Conservation (phyloP, 768 basidiomycete genomes). For the Collybia sordida region DNA sequence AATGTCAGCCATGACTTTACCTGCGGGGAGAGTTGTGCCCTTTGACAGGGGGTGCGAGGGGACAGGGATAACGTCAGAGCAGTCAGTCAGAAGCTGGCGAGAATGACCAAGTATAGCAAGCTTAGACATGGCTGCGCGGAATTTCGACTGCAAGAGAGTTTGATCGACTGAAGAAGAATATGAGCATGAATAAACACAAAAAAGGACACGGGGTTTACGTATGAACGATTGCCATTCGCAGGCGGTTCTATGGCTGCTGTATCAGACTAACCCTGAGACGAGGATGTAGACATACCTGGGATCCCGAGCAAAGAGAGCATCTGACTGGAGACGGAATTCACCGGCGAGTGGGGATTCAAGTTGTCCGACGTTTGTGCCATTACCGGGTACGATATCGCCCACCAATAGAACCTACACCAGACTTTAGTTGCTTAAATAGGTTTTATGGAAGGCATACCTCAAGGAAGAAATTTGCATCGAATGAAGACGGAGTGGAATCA, state of each 20-base stretch:
- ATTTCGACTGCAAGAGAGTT: conserved; percentile 19
- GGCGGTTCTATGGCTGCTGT: conserved; percentile 24
- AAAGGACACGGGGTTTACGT: conserved; percentile 13
- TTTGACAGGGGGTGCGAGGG: conserved; percentile 9
- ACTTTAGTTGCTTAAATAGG: background rate
- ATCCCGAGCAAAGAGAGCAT: conserved; percentile 23
- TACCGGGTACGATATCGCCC: conserved; percentile 25
- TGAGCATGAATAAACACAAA: background rate
- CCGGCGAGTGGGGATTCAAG: conserved; percentile 20
- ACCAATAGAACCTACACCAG: conserved; percentile 21
- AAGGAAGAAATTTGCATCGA: conserved; percentile 31
- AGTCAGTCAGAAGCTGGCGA: conserved; percentile 19
- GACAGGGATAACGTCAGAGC: conserved; percentile 25
- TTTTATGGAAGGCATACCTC: conserved; percentile 15
- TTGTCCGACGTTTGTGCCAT: conserved; percentile 20
- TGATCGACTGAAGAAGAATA: conserved; percentile 17
- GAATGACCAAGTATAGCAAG: conserved; percentile 27
- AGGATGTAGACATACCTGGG: conserved; percentile 6
- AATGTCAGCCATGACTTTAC: conserved; percentile 24
- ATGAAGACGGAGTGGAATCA: conserved; percentile 27
- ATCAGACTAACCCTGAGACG: too few species aligned
- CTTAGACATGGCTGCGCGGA: conserved; percentile 32
- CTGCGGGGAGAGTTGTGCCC: conserved; percentile 25
- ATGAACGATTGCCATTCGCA: conserved; percentile 41
- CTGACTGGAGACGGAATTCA: conserved; percentile 30